These are phyloP conservation scores for Raffaelea arxii DNA, from an alignment of 2,329 filamentous ascomycete species.

Conservation along the genomic window DNA sequence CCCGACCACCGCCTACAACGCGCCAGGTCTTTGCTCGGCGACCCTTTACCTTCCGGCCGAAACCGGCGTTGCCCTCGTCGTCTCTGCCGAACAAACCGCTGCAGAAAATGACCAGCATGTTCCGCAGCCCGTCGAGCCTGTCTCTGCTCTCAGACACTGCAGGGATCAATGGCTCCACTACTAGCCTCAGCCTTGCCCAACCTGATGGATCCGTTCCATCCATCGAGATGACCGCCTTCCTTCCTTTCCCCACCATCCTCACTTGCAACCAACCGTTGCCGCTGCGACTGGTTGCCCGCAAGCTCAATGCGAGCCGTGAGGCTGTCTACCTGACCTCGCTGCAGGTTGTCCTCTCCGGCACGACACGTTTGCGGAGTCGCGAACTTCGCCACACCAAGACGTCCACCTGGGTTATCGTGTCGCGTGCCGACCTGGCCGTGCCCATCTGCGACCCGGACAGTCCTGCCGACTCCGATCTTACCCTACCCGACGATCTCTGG, in stretches of 20 bases:
- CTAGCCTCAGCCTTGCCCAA: not conserved
- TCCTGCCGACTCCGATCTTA: conserved; percentile 54
- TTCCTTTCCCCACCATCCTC: conserved; percentile 79
- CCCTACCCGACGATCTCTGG: conserved; percentile 67
- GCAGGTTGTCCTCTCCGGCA: conserved; percentile 72
- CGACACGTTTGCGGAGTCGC: conserved; percentile 70
- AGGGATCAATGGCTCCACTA: not conserved
- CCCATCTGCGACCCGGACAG: conserved; percentile 53
- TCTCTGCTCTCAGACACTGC: conserved; percentile 6
- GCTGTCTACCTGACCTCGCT: conserved; percentile 67
- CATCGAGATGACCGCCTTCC: conserved; percentile 64
- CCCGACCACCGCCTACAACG: conserved; percentile 53
- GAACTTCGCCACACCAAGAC: conserved; percentile 61
- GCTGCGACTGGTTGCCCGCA: conserved; percentile 69
- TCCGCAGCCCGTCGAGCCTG: conserved; percentile 35
- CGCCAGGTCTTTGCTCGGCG: conserved; percentile 81
- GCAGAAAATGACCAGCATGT: conserved; percentile 39
- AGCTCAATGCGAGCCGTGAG: conserved; percentile 58
- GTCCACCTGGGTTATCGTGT: conserved; percentile 66
- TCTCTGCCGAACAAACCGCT: conserved; percentile 15
- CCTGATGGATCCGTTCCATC: conserved; percentile 45
- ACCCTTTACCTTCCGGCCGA: conserved; percentile 46
- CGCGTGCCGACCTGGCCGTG: conserved; percentile 60
- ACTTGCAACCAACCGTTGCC: conserved; percentile 85
- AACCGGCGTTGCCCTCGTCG: conserved; percentile 18